Conservation (phyloP, 78 protist species). For the Tieghemostelium lacteum region DNA sequence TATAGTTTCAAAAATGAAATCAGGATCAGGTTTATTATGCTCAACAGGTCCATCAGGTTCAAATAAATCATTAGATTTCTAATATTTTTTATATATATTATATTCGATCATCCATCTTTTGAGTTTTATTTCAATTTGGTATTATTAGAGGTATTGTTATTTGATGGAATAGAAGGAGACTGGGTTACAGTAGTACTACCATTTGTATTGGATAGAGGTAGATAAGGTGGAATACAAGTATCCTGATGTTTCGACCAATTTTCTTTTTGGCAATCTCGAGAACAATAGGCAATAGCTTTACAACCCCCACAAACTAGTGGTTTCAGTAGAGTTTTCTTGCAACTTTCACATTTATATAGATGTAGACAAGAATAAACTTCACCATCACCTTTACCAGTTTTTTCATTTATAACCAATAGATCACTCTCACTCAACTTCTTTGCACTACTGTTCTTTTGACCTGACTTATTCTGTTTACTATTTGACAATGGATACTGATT, state of each 20-base stretch:
- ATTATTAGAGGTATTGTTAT: not conserved
- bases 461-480: not conserved
- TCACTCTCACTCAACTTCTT: conserved; percentile 12
- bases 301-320: conserved; percentile 61
- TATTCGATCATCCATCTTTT: too few species aligned
- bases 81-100: too few species aligned
- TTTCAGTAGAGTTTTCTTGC: conserved; percentile 45
- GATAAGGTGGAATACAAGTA: not conserved
- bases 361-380: conserved; percentile 51
- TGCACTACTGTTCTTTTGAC: not conserved
- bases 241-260: conserved; percentile 38
- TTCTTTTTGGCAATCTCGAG: conserved; percentile 58
- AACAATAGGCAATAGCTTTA: conserved; percentile 63
- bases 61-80: conserved; percentile 6
- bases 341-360: conserved; percentile 30
- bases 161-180: not conserved
- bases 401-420: not conserved
- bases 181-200: not conserved
- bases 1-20: conserved; percentile 68
- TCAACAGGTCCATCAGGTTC: not conserved
- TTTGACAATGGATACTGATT: not conserved
- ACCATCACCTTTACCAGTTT: conserved; percentile 44
- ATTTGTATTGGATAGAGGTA: too few species aligned
- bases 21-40: conserved; percentile 67
- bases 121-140: too few species aligned